phyloP scores from a whole-genome alignment of 768 basidiomycete species.

The Grammothele lineata region DNA sequence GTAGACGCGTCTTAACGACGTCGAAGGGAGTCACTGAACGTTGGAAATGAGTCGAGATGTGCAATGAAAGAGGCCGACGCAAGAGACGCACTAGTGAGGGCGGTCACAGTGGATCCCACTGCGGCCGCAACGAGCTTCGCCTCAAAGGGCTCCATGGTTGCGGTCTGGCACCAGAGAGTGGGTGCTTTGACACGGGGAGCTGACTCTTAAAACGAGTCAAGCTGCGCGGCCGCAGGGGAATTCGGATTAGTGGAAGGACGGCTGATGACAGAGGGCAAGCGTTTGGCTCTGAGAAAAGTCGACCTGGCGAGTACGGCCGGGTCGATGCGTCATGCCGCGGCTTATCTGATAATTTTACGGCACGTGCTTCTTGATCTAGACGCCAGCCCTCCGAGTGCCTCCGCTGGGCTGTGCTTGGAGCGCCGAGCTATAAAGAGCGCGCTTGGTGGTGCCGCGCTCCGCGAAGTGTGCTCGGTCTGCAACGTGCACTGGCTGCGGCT shows the following conservation, averaged over 20 bases:
- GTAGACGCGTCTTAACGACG: slow-evolving; percentile 93
- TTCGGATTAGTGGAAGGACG: slow-evolving; percentile 2
- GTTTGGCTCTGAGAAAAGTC: too few relatives aligned
- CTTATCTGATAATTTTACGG: slow-evolving; percentile 14
- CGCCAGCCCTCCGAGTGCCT: neutral
- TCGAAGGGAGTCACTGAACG: slow-evolving; percentile 99
- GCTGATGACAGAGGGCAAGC: too few relatives aligned
- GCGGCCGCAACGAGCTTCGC: slow-evolving; percentile 81
- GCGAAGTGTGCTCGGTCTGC: too few relatives aligned
- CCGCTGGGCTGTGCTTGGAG: neutral
- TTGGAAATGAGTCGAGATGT: slow-evolving; percentile 2
- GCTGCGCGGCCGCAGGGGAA: slow-evolving; percentile 6
- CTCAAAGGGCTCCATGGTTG: slow-evolving; percentile 62
- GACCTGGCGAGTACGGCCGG: slow-evolving; percentile 2
- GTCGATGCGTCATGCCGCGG: slow-evolving; percentile 7
- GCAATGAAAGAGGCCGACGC: too few relatives aligned
- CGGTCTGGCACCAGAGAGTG: neutral
- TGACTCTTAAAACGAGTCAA: slow-evolving; percentile 1
- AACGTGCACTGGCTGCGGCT: too few relatives aligned
- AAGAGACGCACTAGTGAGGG: slow-evolving; percentile 64
- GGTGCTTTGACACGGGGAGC: neutral
- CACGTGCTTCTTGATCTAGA: neutral
- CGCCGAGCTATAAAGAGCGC: neutral
- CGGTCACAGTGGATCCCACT: slow-evolving; percentile 75
- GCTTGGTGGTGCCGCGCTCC: neutral